Evolutionary conservation across 1,284 basidiomycete genomes (phyloP).

Genomic region (Sanghuangporus weigelae): DNA sequence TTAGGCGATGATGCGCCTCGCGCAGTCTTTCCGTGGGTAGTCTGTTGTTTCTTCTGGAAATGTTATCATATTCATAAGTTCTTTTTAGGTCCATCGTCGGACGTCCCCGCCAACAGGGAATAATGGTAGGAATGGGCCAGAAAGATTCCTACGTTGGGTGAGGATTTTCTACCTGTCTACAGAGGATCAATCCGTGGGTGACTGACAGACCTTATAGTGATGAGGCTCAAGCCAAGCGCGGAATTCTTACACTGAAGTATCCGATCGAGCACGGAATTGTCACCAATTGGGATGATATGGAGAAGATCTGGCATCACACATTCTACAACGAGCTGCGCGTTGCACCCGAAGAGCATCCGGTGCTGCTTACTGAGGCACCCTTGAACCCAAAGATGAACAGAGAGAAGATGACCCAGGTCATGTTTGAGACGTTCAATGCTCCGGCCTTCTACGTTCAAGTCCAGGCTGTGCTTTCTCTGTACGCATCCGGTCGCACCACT

Average conservation of each 20-base stretch:
- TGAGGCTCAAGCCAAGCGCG: constrained; percentile 93
- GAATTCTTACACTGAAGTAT: constrained; percentile 90
- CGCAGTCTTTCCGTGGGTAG: constrained; percentile 61
- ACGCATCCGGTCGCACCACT: constrained; percentile 88
- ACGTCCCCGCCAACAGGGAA: constrained; percentile 88
- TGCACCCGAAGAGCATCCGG: constrained; percentile 88
- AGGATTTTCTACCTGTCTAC: constrained; percentile 20
- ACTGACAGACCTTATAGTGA: constrained; percentile 47
- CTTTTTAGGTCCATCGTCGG: constrained; percentile 81
- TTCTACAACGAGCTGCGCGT: constrained; percentile 87
- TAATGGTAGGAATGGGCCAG: constrained; percentile 88
- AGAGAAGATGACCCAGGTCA: constrained; percentile 97
- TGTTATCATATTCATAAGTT: background rate
- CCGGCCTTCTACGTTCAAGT: constrained; percentile 93
- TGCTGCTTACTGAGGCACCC: constrained; percentile 88
- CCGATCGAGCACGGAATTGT: constrained; percentile 84
- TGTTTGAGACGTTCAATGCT: constrained; percentile 96
- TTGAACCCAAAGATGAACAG: constrained; percentile 93
- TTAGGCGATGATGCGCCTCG: constrained; percentile 66
- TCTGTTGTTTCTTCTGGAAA: constrained; percentile 3
- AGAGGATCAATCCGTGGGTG: background rate
- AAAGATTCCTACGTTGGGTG: constrained; percentile 88
- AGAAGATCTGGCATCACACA: constrained; percentile 93
- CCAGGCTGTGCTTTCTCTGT: constrained; percentile 89
- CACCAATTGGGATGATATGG: constrained; percentile 97